Evolutionary conservation across 2,329 filamentous ascomycete genomes (phyloP).

Genomic region (Pseudogymnoascus sp.): DNA sequence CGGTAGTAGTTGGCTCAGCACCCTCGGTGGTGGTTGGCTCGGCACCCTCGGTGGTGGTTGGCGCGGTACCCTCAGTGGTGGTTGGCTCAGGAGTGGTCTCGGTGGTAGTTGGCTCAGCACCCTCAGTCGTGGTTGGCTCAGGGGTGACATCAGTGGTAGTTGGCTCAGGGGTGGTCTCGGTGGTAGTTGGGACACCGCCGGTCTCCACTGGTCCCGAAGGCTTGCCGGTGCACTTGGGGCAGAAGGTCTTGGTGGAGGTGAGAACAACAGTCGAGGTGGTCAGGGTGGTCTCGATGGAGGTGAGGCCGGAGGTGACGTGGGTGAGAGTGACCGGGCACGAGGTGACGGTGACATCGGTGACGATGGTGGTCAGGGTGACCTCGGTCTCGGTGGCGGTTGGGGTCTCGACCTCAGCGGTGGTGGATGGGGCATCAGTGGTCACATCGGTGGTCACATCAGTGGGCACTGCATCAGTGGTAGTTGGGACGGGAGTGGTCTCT

Average conservation of each 20-base stretch:
- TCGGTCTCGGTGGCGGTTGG: not conserved
- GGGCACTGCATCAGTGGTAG: no score
- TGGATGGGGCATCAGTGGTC: not conserved
- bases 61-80: no score
- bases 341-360: conserved; percentile 20
- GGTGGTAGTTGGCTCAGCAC: not conserved
- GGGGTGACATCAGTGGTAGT: not conserved
- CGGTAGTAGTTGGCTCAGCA: not conserved
- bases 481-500: conserved; percentile 14
- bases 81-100: no score
- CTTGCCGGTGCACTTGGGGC: conserved; percentile 22
- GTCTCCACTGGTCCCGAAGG: not conserved
- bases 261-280: conserved; percentile 28
- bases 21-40: no score
- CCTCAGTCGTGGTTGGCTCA: not conserved
- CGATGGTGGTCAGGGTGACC: conserved; percentile 12
- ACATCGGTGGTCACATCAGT: conserved; percentile 8
- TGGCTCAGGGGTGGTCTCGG: conserved; percentile 1
- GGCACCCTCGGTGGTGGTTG: no score
- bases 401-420: not conserved
- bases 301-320: conserved; percentile 16
- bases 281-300: conserved; percentile 19
- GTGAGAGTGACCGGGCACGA: conserved; percentile 22
- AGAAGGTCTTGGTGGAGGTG: conserved; percentile 26
- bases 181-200: not conserved